Percentiles rank a stretch among this genome's conserved stretches.
Evolutionary conservation across 371 early-diverging fungal genomes (phyloP).

Genomic region (Paramicrosporidium saccamoebae): DNA sequence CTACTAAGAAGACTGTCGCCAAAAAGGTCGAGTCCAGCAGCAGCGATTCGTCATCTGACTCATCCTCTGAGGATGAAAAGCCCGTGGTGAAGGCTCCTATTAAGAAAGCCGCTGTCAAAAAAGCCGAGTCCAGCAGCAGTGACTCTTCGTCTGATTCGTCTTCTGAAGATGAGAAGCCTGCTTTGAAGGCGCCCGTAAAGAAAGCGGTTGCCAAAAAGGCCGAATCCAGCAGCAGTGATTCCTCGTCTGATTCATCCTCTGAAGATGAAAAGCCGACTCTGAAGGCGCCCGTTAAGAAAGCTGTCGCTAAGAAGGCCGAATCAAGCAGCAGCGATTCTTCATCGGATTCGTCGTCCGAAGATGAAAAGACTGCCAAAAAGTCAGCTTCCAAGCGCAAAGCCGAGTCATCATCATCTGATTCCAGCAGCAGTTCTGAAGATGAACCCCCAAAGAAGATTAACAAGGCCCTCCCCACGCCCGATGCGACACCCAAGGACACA

Average conservation of each 20-base stretch:
- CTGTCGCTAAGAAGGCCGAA: neutral
- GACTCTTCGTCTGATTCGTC: conserved; percentile 1
- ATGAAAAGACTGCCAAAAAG: conserved; percentile 1
- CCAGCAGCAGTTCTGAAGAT: conserved; percentile 4
- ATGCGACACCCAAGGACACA: neutral
- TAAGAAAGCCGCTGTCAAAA: conserved; percentile 2
- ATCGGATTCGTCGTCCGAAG: conserved; percentile 1
- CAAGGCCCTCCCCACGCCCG: conserved; percentile 1
- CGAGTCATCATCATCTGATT: conserved; percentile 2
- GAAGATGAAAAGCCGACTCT: conserved; percentile 2
- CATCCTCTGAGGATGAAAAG: conserved; percentile 1
- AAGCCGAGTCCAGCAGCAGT: conserved; percentile 1
- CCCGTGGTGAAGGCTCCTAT: neutral
- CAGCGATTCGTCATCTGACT: conserved; percentile 3
- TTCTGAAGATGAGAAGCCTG: neutral
- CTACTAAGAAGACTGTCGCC: conserved; percentile 3
- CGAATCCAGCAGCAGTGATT: conserved; percentile 2
- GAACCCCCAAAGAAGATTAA: conserved; percentile 2
- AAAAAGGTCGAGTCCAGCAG: conserved; percentile 4
- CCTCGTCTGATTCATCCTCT: conserved; percentile 4
- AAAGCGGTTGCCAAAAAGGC: conserved; percentile 1
- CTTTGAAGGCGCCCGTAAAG: conserved; percentile 2
- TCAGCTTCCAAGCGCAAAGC: conserved; percentile 5
- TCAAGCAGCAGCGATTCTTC: conserved; percentile 2
- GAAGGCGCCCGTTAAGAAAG: neutral